Base-by-base conservation (phyloP, 75 land plant species). In the Pinus tabuliformis region DNA sequence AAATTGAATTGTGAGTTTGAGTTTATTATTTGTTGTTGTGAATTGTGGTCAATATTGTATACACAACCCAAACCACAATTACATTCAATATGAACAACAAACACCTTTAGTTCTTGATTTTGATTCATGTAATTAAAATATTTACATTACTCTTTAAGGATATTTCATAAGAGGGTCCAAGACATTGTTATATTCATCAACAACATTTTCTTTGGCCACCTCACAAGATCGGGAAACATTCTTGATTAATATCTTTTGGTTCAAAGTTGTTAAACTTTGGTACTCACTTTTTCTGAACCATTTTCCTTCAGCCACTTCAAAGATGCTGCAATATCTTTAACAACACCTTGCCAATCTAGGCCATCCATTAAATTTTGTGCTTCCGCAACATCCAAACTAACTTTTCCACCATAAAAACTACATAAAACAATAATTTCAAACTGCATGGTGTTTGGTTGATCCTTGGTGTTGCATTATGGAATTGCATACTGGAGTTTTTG, bases 291-390 rank as follows among this genome's bases (percentile, higher is more conserved):
- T n/a, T n/a, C n/a, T n/a, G n/a, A n/a, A n/a, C n/a, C n/a, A n/a
- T n/a, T n/a, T n/a, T n/a, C n/a, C n/a, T n/a, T n/a, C n/a, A n/a
- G n/a, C n/a, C n/a, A n/a, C n/a, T n/a, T n/a, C n/a, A n/a, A n/a
- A n/a, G n/a, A n/a, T n/a, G n/a, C n/a, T n/a, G n/a, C n/a, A n/a
- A n/a, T n/a, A n/a, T n/a, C n/a, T n/a, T n/a, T n/a, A n/a, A n/a
- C n/a, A n/a, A n/a, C n/a, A n/a, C n/a, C n/a, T n/a, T n/a, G 87
- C 99, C 99, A 96, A 70, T 96, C 97, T 74, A 96, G 90, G 56
- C 85, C 89, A 20, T 89, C 88, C 99, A 96, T 90, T 79, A 94
- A 79, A 77, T 94, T 97, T 62, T 96, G 93, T 60, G 99, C 99
- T 81, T 96, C 99, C 7, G 95, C 99, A 68, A 82, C 93, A 88